Base-by-base conservation (phyloP, 2,329 filamentous ascomycete species). In the Pseudocercospora ulei region DNA sequence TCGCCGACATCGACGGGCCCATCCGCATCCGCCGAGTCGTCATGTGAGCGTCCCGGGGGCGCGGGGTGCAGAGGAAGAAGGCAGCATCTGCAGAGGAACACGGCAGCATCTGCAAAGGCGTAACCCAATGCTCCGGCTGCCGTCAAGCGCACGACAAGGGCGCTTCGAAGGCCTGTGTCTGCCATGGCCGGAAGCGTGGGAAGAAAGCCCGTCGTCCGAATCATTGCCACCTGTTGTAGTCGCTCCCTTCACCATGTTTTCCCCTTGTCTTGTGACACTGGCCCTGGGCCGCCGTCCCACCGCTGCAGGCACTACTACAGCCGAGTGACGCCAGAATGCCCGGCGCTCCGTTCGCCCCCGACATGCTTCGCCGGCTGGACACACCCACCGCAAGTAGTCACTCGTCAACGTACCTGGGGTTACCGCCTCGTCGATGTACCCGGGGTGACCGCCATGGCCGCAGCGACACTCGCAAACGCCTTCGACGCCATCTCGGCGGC, bases 201-300 rank as follows among this genome's bases (percentile, higher is more conserved):
- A 3, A n/a, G 28, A 17, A 13, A 9, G 28, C 19, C 17, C 17
- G 28, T 19, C 9, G 14, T 14, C 11, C 28, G 16, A 30, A n/a
- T 17, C 16, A 18, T n/a, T n/a, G 23, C 4, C 12, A 23, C n/a
- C 25, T 16, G 8, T 23, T 35, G 16, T 13, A 24, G 30, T 17
- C 27, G 19, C 16, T 30, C 28, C 11, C 28, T 30, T 11, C 28
- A 6, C 28, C 17, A 43, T 39, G 41, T 23, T 39, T 27, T 26
- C 41, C 9, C 11, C 19, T 18, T 19, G 30, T 4, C 26, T 43
- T 14, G 27, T 70, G 62, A 19, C 65, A 55, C 31, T 67, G 62
- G 11, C 73, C 73, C 24, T 78, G n/a, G 75, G 52, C 67, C 72
- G 13, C 73, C 73, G 14, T 74, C 68, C 39, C 42, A n/a, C n/a